Evolutionary conservation across 1,284 basidiomycete genomes (phyloP).

Genomic region (Ceratobasidium sp.): DNA sequence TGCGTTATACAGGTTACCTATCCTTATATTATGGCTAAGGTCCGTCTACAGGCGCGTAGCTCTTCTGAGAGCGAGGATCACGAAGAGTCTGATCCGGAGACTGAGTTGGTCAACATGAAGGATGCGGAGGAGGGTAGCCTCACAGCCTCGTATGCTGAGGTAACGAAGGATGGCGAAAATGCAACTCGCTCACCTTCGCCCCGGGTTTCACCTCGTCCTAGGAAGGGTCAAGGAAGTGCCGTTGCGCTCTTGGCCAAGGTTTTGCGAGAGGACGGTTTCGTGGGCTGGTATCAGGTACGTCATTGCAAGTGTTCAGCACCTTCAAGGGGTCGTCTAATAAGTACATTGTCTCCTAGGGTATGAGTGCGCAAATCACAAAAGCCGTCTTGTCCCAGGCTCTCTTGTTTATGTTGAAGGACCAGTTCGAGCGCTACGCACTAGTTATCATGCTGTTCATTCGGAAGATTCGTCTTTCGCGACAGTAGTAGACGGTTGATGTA

Average conservation of each 20-base stretch:
- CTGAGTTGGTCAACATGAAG: conserved; percentile 60
- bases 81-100: conserved; percentile 48
- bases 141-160: conserved; percentile 52
- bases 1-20: conserved; percentile 77
- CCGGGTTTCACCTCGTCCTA: conserved; percentile 50
- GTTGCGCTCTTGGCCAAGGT: conserved; percentile 82
- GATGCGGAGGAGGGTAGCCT: conserved; percentile 62
- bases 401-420: conserved; percentile 85
- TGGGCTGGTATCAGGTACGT: conserved; percentile 97
- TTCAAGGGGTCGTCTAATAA: not conserved
- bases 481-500: conserved; percentile 3
- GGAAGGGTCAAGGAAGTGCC: conserved; percentile 73
- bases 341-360: conserved; percentile 69
- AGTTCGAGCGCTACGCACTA: conserved; percentile 83
- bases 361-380: conserved; percentile 91
- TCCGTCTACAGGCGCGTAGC: conserved; percentile 90
- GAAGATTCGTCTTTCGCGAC: conserved; percentile 19
- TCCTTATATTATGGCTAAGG: conserved; percentile 97
- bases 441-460: conserved; percentile 67
- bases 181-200: conserved; percentile 7
- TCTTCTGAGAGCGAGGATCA: conserved; percentile 53
- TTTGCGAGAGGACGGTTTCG: conserved; percentile 79
- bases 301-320: conserved; percentile 57
- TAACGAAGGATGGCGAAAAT: conserved; percentile 36
- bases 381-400: conserved; percentile 88